These are phyloP conservation scores for Lentinus polychrous DNA, from an alignment of 1,284 basidiomycete species.

Conservation along the genomic window DNA sequence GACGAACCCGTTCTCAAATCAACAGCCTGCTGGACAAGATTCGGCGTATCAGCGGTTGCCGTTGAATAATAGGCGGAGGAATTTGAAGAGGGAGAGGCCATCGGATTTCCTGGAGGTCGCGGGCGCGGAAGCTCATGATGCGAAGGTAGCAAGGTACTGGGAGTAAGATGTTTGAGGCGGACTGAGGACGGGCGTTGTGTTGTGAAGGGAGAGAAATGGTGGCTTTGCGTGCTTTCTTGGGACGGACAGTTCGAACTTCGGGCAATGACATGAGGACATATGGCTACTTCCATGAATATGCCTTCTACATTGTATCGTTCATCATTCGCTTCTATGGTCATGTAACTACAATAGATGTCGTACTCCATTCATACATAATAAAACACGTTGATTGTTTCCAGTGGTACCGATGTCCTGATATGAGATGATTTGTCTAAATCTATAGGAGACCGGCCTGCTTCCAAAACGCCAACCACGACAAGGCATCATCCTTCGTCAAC, in stretches of 20 bases:
- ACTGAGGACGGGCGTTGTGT: no score
- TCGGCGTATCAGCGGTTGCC: slow-evolving; percentile 81
- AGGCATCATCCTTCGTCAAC: slow-evolving; percentile 6
- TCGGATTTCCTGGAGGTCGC: slow-evolving; percentile 75
- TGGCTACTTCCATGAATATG: no score
- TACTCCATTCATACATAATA: no score
- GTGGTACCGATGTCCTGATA: no score
- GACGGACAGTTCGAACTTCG: no score
- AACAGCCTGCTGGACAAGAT: slow-evolving; percentile 60
- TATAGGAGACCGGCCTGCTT: slow-evolving; percentile 5
- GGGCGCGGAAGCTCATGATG: slow-evolving; percentile 45
- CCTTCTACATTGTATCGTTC: no score
- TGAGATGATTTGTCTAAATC: neutral
- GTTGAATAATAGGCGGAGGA: slow-evolving; percentile 68
- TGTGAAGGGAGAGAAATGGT: no score
- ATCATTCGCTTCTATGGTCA: no score
- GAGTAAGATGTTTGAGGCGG: slow-evolving; percentile 37
- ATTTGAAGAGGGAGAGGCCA: slow-evolving; percentile 73
- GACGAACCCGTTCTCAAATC: slow-evolving; percentile 50
- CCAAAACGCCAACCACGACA: slow-evolving; percentile 11
- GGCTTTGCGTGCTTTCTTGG: no score
- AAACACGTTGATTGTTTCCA: no score
- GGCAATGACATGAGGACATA: no score
- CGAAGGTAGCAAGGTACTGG: slow-evolving; percentile 68
- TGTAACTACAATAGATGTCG: no score